Base-by-base conservation (phyloP, 2,329 filamentous ascomycete species). In the Colletotrichum brevisporum region DNA sequence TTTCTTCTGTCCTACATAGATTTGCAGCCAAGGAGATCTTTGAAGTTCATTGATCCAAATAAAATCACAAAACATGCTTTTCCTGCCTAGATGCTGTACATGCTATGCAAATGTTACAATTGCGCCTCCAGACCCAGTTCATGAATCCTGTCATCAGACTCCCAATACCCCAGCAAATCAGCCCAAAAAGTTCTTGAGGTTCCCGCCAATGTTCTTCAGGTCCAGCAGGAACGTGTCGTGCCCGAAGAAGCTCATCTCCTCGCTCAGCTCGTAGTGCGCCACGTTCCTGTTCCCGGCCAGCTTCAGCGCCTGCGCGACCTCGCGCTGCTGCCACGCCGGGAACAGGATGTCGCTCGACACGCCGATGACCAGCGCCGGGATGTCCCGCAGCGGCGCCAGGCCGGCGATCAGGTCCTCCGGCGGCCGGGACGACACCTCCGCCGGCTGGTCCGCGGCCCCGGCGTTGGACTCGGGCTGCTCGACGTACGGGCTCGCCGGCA, bases 141-240 rank as follows among this genome's bases (percentile, higher is more conserved):
- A 43, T 15, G 41, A 15, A 45, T 8, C 39, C 39, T 21, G 2
- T 21, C 21, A 13, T 57, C 39, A 21, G 43, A 56, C 3, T 15
- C 55, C 51, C 18, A 13, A 39, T 12, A 16, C 26, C 16, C 39
- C 36, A 12, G 36, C 15, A 9, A 13, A 9, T 76, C 70, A 95
- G 1, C 86, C 88, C 74, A 99, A 79, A 79, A 99, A 99, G 74
- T 88, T 88, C 75, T 90, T 90, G 54, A 99, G 83, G 57, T 91
- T 93, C 0, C 94, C 94, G 4, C 96, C 96, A 57, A 99, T 94
- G 74, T 97, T 92, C 82, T 97, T 91, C 66, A 98, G 82, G 81
- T 99, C 96, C 51, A 99, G 83, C 76, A 99, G 81, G 78, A 99
- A 99, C 0, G 95, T 98, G 78, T 99, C 96, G 76, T 99, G 96